Percentiles rank a stretch among this genome's conserved stretches.
Conservation (phyloP, 2,329 filamentous ascomycete species). For the Pochonia chlamydosporia region DNA sequence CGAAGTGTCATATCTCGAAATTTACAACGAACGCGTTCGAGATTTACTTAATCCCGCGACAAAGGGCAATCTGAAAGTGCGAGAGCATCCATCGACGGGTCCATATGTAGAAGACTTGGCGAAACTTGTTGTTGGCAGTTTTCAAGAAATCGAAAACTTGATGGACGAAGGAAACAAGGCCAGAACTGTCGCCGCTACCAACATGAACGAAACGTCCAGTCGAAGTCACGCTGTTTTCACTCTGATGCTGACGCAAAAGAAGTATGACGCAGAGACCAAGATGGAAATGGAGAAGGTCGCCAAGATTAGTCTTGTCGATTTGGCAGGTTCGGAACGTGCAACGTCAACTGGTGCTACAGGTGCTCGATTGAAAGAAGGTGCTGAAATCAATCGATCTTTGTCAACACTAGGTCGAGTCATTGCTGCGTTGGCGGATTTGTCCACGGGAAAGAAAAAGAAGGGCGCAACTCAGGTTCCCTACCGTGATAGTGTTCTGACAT, state of each 20-base stretch:
- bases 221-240: conserved; percentile 98
- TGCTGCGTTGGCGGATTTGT: conserved; percentile 86
- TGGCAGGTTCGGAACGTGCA: conserved; percentile 94
- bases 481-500: conserved; percentile 92
- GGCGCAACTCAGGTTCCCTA: conserved; percentile 79
- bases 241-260: conserved; percentile 89
- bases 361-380: conserved; percentile 91
- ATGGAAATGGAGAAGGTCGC: conserved; percentile 98
- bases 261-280: conserved; percentile 82
- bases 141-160: conserved; percentile 90
- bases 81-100: conserved; percentile 94
- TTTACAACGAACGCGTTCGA: conserved; percentile 96
- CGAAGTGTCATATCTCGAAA: conserved; percentile 97
- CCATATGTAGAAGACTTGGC: conserved; percentile 98
- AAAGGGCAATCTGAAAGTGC: conserved; percentile 93
- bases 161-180: conserved; percentile 99
- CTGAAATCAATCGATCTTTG: conserved; percentile 95
- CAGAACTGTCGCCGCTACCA: conserved; percentile 92
- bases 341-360: conserved; percentile 96
- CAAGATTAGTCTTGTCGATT: conserved; percentile 95
- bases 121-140: conserved; percentile 88
- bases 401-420: conserved; percentile 97
- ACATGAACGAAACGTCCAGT: conserved; percentile 99
- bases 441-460: conserved; percentile 76
- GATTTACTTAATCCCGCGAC: conserved; percentile 92